These are phyloP conservation scores for Globisporangium nodosum DNA, from an alignment of 352 stramenopile genomes.

Conservation along the genomic window DNA sequence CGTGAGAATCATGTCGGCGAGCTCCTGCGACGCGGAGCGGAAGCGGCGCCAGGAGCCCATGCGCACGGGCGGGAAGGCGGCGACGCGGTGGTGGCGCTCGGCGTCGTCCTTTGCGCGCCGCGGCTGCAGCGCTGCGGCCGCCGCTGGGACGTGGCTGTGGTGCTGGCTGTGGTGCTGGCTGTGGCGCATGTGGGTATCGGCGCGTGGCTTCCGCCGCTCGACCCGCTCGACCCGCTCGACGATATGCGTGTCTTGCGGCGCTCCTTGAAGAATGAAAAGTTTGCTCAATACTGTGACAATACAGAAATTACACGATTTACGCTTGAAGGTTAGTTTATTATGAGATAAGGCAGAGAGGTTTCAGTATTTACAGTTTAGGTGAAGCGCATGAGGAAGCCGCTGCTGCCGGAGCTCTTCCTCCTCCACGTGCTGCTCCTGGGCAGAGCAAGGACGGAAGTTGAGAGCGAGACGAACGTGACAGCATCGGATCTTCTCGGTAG, in stretches of 20 bases:
- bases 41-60: constrained; percentile 61
- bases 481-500: too few relatives aligned
- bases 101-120: constrained; percentile 11
- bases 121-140: not conserved
- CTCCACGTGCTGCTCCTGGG: too few relatives aligned
- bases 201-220: too few relatives aligned
- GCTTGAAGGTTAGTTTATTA: too few relatives aligned
- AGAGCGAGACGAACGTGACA: too few relatives aligned
- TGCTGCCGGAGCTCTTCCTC: not conserved
- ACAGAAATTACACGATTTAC: too few relatives aligned
- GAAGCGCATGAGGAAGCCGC: not conserved
- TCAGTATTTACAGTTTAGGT: not conserved
- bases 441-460: too few relatives aligned
- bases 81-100: constrained; percentile 31
- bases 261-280: too few relatives aligned
- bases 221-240: too few relatives aligned
- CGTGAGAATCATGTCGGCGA: constrained; percentile 45
- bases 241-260: not conserved
- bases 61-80: constrained; percentile 49
- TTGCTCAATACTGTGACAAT: too few relatives aligned
- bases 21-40: constrained; percentile 58
- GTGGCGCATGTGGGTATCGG: not conserved
- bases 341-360: too few relatives aligned
- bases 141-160: not conserved
- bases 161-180: not conserved